Percentiles rank a stretch among this genome's conserved stretches.
These are phyloP conservation scores for Thraustotheca clavata DNA, from an alignment of 352 stramenopile species.

Conservation along the genomic window DNA sequence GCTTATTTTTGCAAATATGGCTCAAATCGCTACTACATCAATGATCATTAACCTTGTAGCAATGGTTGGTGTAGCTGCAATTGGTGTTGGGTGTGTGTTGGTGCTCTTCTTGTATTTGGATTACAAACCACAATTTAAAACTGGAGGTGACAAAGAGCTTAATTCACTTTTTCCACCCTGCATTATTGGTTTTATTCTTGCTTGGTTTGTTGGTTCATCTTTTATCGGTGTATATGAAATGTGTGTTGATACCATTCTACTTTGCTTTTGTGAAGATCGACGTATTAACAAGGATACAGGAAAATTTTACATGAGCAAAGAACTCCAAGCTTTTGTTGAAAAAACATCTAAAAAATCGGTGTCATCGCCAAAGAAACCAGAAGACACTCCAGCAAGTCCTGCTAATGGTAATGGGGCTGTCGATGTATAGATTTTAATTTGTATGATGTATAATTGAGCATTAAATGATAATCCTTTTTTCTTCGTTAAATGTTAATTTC, in stretches of 20 bases:
- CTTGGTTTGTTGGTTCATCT: constrained; percentile 90
- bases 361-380: not conserved
- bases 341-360: constrained; percentile 30
- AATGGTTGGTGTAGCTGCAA: constrained; percentile 87
- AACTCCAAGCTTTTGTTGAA: constrained; percentile 57
- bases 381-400: not conserved
- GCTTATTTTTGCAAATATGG: constrained; percentile 89
- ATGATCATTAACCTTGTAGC: constrained; percentile 88
- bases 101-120: constrained; percentile 56
- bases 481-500: too few relatives aligned
- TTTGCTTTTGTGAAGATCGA: constrained; percentile 94
- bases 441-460: not conserved
- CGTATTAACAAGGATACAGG: constrained; percentile 58
- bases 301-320: constrained; percentile 73
- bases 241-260: constrained; percentile 90
- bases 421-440: not conserved
- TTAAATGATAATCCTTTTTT: not conserved
- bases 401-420: not conserved
- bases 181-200: constrained; percentile 84
- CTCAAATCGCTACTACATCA: constrained; percentile 74
- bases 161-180: constrained; percentile 78
- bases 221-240: constrained; percentile 95
- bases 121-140: constrained; percentile 41
- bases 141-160: constrained; percentile 51
- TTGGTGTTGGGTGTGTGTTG: constrained; percentile 47